A percentile compares a stretch with the other conserved stretches of the same genome.
Evolutionary conservation across 805 yeast species (phyloP).

Genomic region (Candida argentea): DNA sequence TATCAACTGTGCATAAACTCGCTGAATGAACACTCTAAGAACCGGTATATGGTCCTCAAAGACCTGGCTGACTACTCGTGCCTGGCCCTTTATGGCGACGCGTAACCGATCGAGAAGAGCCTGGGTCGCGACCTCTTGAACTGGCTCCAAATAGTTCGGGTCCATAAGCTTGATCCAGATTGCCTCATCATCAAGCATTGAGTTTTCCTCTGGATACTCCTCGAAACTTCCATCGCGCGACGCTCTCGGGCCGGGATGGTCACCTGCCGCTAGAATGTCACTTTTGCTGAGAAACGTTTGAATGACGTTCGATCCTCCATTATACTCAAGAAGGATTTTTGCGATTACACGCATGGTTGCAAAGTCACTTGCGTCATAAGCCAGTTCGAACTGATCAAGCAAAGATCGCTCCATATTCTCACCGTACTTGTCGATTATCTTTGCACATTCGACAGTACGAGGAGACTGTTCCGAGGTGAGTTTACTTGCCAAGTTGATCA

Average conservation of each 20-base stretch:
- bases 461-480: constrained; percentile 46
- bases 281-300: constrained; percentile 76
- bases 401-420: constrained; percentile 67
- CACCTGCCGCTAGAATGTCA: constrained; percentile 51
- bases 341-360: constrained; percentile 70
- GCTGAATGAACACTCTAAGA: constrained; percentile 56
- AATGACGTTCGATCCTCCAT: constrained; percentile 76
- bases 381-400: constrained; percentile 59
- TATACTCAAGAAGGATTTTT: constrained; percentile 63
- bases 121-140: constrained; percentile 44
- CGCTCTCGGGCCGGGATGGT: too few species aligned
- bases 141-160: constrained; percentile 40
- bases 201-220: constrained; percentile 22
- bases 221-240: constrained; percentile 13
- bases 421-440: constrained; percentile 56
- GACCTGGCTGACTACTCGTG: constrained; percentile 61
- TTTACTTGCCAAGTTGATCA: constrained; percentile 55
- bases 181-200: constrained; percentile 31
- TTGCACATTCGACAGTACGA: constrained; percentile 26
- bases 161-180: constrained; percentile 54
- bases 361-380: constrained; percentile 61
- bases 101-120: constrained; percentile 42
- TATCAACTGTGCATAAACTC: constrained; percentile 67
- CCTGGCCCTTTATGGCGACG: constrained; percentile 58
- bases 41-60: constrained; percentile 66